Evolutionary conservation across 106 monocot genomes (phyloP).

Genomic region (Platanthera zijinensis): DNA sequence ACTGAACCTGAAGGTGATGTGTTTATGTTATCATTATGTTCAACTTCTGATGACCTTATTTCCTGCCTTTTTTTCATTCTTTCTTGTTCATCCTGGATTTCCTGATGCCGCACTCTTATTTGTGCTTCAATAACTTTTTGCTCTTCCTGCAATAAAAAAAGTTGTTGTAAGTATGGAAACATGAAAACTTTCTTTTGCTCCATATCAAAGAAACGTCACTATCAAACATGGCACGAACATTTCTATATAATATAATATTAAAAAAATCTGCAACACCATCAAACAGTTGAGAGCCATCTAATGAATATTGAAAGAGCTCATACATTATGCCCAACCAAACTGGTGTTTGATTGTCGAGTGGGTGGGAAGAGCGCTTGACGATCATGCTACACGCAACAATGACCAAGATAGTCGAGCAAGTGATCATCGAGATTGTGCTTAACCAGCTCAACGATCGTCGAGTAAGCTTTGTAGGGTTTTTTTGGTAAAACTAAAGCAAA

Average conservation of each 20-base stretch:
- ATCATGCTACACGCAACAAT: no score
- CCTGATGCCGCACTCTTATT: conserved; percentile 60
- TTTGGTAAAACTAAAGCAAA: no score
- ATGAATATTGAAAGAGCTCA: no score
- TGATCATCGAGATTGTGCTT: no score
- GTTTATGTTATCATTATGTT: conserved; percentile 31
- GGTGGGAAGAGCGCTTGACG: no score
- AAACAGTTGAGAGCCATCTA: no score
- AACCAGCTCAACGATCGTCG: no score
- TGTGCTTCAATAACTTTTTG: conserved; percentile 85
- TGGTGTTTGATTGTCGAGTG: no score
- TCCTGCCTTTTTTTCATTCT: conserved; percentile 44
- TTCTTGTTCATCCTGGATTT: conserved; percentile 49
- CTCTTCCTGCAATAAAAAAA: conserved; percentile 44
- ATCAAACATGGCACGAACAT: background rate
- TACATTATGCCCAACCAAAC: no score
- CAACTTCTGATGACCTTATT: conserved; percentile 37
- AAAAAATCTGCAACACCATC: no score
- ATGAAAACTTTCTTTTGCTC: background rate
- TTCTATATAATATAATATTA: no score
- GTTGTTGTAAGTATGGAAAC: background rate
- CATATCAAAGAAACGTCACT: background rate
- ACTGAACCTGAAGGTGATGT: conserved; percentile 31
- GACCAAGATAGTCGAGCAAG: background rate
- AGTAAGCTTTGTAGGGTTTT: no score